Percentiles rank a stretch among this genome's conserved stretches.
phyloP scores from a whole-genome alignment of 495 filamentous ascomycete species.

The Podospora pseudopauciseta region DNA sequence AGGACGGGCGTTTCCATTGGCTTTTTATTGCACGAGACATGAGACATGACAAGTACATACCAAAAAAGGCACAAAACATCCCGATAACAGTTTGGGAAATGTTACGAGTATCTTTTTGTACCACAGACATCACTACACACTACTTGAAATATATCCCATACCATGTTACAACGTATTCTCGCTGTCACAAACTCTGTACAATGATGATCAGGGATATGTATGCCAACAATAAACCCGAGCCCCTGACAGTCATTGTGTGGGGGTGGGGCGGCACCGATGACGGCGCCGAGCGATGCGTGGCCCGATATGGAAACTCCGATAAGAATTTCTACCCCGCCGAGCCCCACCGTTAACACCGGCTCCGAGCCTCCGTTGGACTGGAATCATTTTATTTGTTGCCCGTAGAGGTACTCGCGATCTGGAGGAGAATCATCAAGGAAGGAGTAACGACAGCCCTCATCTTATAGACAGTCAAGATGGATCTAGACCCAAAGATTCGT shows the following conservation, averaged over 20 bases:
- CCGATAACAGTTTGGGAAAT: background rate
- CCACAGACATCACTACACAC: background rate
- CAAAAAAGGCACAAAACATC: background rate
- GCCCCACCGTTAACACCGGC: constrained; percentile 1
- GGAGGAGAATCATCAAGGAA: background rate
- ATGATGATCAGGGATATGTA: constrained; percentile 1
- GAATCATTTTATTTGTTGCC: background rate
- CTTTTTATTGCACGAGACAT: background rate
- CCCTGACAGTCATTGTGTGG: background rate
- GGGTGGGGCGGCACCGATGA: constrained; percentile 1
- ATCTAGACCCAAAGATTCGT: constrained; percentile 40
- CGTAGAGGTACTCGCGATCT: background rate
- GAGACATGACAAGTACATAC: background rate
- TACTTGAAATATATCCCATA: background rate
- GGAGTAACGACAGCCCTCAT: background rate
- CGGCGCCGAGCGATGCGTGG: background rate
- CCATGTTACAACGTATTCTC: background rate
- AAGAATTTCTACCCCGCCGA: background rate
- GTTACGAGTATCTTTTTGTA: background rate
- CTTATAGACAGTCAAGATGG: constrained; percentile 16
- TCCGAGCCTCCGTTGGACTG: background rate
- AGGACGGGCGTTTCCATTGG: background rate
- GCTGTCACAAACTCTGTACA: background rate
- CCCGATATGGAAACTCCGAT: constrained; percentile 3
- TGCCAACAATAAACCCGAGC: background rate